Evolutionary conservation across 2,329 filamentous ascomycete genomes (phyloP), one percentile per base, ranked within the genome.

Genomic region (Penicillium sp.): DNA sequence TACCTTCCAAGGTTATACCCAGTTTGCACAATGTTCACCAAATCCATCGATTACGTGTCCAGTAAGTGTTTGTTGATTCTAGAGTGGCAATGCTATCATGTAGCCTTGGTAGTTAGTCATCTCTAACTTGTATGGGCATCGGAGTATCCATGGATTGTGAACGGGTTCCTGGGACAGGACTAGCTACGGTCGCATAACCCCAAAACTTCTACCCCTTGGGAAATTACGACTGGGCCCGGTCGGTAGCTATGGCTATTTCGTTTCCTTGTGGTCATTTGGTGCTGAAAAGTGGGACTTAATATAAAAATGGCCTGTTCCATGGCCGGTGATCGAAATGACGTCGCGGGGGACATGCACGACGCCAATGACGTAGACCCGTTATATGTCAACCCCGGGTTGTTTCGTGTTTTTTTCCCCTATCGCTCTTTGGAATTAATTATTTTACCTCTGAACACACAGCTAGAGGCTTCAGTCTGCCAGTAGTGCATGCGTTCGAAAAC

Each of bases 311-410:
- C 39, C 27, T 18, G 46, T 58, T 55, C 52, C 56, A 54, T 50
- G 58, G 48, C 36, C 38, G 36, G 34, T 49, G 40, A 36, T 43
- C 27, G 34, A 38, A 54, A 63, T 63, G 61, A 63, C 61, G 61
- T 63, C 45, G 46, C 31, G 22, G 47, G 34, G 14, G 34, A 54
- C 48, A 45, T 5, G n/a, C 27, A 18, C 39, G 46, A 49, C 47
- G 47, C 55, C 55, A 43, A 57, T 57, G 55, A 57, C 55, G 55
- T 57, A 54, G 43, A 27, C 52, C 44, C 29, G 47, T 48, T 57
- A 52, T 44, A 49, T 57, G 47, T 54, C 39, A 55, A 49, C 16
- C 13, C 24, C 10, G 27, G 43, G n/a, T 14, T n/a, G 18, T 52
- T 49, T 14, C 39, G 29, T 47, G 43, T 21, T 47, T 18, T 47